Evolutionary conservation across 306 rosid genomes (phyloP).

Genomic region (Dryas octopetala): DNA sequence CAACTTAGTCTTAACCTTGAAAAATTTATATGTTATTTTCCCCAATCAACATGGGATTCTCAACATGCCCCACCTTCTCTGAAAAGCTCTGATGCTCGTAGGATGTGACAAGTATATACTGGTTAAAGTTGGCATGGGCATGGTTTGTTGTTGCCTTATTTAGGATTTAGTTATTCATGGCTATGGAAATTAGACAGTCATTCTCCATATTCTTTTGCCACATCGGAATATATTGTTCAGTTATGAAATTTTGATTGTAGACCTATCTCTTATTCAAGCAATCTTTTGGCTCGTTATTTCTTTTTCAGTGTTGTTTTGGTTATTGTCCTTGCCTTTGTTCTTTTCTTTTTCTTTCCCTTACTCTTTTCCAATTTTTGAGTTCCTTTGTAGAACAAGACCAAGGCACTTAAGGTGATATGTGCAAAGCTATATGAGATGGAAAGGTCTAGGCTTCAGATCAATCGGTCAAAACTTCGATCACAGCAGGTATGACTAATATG

Average conservation of each 20-base stretch:
- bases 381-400: constrained; percentile 73
- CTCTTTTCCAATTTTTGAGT: constrained; percentile 9
- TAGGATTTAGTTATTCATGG: not conserved
- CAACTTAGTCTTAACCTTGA: not conserved
- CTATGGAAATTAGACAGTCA: not conserved
- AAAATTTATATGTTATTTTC: not conserved
- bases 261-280: not conserved
- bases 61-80: not conserved
- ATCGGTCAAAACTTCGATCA: constrained; percentile 69
- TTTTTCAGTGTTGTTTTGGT: not conserved
- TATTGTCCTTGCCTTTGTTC: not conserved
- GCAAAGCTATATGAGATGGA: constrained; percentile 89
- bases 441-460: constrained; percentile 63
- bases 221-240: not conserved
- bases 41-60: not conserved
- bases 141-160: not conserved
- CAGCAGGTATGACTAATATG: constrained; percentile 58
- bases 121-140: not conserved
- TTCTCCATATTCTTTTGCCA: not conserved
- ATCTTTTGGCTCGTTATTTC: constrained; percentile 13
- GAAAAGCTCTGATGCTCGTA: not conserved
- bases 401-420: constrained; percentile 81
- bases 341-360: not conserved
- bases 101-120: not conserved
- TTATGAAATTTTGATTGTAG: not conserved